Evolutionary conservation across 202 grass and related monocot genomes (phyloP), one percentile per base, ranked within the genome.

Genomic region (Zizania palustris): DNA sequence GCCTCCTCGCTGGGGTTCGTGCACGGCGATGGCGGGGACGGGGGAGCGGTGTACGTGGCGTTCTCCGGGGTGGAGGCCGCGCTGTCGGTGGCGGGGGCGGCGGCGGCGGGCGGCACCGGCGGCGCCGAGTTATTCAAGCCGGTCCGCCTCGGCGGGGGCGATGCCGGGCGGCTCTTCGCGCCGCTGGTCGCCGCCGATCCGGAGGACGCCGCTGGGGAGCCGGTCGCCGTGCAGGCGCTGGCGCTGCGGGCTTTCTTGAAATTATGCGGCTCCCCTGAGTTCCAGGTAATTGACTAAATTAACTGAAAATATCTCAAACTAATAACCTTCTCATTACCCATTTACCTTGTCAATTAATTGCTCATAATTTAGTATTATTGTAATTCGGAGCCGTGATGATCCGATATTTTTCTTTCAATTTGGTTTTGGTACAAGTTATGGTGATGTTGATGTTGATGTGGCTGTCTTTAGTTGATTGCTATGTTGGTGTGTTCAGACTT

Each of bases 211-310:
- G 83, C 22, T 13, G 71, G 72, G 19, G 89, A 90, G 63, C 83
- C 67, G 72, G 81, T 99, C 35, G 82, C 85, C 73, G 83, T 96
- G 70, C 92, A 96, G 66, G 81, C 92, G 38, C 80, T 90, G 41
- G 81, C 87, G 36, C 71, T 99, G 51, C 83, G 79, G 39, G 60
- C 76, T 42, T 99, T 93, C 78, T 51, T 93, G 57, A 84, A 63
- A 48, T 41, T 93, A 54, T 81, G 75, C 51, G 49, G 58, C 19
- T 76, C 74, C 37, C 78, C 85, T 34, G 92, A 96, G 36, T 99
- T 90, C 74, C 89, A 99, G 92, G 96, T 99, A 72, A 77, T 37
- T 19, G 35, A 18, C 54, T 44, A 65, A 21, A 21, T 66, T 37
- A 21, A 16, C 19, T 18, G 65, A 71, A 49, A 76, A 76, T 80